These are phyloP conservation scores for Lippia alba DNA, from an alignment of 305 asterid species.

Conservation along the genomic window DNA sequence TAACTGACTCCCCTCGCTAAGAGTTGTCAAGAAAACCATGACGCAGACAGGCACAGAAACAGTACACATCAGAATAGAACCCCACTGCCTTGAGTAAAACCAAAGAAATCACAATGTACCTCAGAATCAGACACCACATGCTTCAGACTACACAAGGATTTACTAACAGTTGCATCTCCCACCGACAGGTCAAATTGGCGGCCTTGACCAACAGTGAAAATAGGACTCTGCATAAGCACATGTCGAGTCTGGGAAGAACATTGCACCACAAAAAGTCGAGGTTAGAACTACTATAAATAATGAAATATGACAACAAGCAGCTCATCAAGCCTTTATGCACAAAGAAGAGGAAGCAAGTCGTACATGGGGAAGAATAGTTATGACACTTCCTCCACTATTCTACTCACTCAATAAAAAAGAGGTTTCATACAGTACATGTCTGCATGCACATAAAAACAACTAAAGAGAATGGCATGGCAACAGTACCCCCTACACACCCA, in stretches of 20 bases:
- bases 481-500: background rate
- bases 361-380: conserved; percentile 2
- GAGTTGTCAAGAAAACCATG: conserved; percentile 15
- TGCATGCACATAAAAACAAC: background rate
- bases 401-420: conserved; percentile 12
- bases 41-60: conserved; percentile 24
- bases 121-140: conserved; percentile 62
- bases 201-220: conserved; percentile 82
- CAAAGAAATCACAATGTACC: conserved; percentile 48
- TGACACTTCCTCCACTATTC: conserved; percentile 34
- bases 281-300: conserved; percentile 24
- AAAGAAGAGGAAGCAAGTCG: background rate
- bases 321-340: conserved; percentile 13
- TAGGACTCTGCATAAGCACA: conserved; percentile 61
- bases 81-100: conserved; percentile 23
- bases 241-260: conserved; percentile 69
- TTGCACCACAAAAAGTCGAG: conserved; percentile 25
- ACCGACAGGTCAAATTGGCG: conserved; percentile 78
- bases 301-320: conserved; percentile 20
- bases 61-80: conserved; percentile 33
- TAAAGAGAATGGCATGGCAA: background rate
- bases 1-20: conserved; percentile 66
- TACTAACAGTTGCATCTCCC: conserved; percentile 70
- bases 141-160: conserved; percentile 76
- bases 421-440: conserved; percentile 1